These are phyloP conservation scores for Scedosporium boydii DNA, from an alignment of 2,329 filamentous ascomycete genomes.

Conservation along the genomic window DNA sequence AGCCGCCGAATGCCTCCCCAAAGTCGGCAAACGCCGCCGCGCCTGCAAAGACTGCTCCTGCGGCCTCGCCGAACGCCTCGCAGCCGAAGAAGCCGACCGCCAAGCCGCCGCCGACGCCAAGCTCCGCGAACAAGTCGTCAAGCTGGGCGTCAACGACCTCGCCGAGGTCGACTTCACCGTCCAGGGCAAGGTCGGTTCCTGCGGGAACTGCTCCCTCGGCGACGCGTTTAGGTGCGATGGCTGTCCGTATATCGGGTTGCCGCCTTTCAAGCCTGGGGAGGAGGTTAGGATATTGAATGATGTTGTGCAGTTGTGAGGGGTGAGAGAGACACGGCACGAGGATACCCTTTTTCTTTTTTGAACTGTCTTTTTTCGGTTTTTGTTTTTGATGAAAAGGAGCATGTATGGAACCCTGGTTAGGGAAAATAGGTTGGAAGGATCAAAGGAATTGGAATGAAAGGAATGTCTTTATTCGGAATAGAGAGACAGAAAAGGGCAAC, in stretches of 20 bases:
- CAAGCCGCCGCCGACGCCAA: constrained; percentile 56
- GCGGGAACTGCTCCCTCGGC: constrained; percentile 86
- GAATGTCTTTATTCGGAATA: not conserved
- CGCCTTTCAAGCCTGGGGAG: constrained; percentile 94
- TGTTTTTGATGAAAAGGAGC: constrained; percentile 1
- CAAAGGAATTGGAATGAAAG: too few relatives aligned
- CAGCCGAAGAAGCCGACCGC: constrained; percentile 72
- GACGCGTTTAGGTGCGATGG: constrained; percentile 75
- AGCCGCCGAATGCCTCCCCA: constrained; percentile 80
- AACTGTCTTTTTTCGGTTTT: constrained; percentile 5
- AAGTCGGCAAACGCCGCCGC: constrained; percentile 77
- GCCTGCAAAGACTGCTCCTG: constrained; percentile 98
- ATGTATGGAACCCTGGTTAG: not conserved
- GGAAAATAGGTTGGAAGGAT: too few relatives aligned
- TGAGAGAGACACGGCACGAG: not conserved
- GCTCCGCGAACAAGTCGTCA: constrained; percentile 44
- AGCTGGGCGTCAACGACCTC: constrained; percentile 66
- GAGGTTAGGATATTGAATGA: constrained; percentile 84
- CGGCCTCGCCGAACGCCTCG: constrained; percentile 75
- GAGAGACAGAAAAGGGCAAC: not conserved
- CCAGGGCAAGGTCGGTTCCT: constrained; percentile 91
- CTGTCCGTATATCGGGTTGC: constrained; percentile 79
- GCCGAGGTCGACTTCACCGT: constrained; percentile 93
- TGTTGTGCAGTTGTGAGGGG: constrained; percentile 64
- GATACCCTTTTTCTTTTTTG: not conserved